These are phyloP conservation scores for Trichoderma arundinaceum DNA, from an alignment of 2,329 filamentous ascomycete species.

Conservation along the genomic window DNA sequence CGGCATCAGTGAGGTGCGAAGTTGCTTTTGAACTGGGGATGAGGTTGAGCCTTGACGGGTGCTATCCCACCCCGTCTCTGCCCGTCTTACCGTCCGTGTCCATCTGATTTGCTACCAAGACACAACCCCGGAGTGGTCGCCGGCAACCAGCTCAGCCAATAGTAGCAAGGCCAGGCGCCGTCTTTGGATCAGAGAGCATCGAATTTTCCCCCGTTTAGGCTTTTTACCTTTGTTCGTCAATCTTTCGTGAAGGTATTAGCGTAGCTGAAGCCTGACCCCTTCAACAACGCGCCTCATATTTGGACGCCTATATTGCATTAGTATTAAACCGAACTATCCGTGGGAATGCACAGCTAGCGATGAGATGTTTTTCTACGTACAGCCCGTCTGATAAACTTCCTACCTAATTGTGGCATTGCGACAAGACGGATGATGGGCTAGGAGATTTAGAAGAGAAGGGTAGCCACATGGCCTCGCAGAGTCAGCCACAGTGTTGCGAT, in stretches of 20 bases:
- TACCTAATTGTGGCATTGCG: neutral
- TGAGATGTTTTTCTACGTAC: neutral
- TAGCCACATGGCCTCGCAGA: neutral
- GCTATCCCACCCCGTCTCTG: constrained; percentile 3
- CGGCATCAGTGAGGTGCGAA: neutral
- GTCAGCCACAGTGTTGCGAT: neutral
- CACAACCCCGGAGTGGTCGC: constrained; percentile 1
- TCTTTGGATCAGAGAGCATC: neutral
- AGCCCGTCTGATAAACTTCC: neutral
- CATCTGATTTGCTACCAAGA: neutral
- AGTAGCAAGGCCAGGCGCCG: neutral
- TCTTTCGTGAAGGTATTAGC: neutral
- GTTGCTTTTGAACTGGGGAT: neutral
- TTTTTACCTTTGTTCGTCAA: neutral
- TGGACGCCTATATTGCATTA: neutral
- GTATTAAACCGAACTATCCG: neutral
- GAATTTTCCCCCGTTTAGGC: neutral
- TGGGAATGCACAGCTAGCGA: neutral
- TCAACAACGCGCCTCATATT: no score
- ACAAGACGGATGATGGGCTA: neutral
- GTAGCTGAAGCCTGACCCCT: no score
- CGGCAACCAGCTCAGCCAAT: neutral
- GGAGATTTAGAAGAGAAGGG: neutral
- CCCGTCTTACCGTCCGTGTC: constrained; percentile 10
- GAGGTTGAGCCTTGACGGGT: neutral